A percentile compares a stretch with the other conserved stretches of the same genome.
These are phyloP conservation scores for Corymbia calophylla DNA, from an alignment of 441 rosid genomes.

Conservation along the genomic window DNA sequence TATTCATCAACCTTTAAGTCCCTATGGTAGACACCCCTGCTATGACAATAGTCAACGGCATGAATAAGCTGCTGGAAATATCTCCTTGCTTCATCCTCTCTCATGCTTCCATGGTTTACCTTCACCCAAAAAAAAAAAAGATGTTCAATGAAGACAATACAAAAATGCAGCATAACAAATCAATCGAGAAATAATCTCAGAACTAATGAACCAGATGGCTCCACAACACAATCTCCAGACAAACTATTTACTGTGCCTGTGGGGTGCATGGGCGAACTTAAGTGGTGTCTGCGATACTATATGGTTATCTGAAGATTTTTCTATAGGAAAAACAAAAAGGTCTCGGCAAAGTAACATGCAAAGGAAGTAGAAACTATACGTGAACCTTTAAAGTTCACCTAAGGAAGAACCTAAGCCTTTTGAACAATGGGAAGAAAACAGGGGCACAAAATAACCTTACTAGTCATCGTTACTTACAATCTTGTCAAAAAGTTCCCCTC, in stretches of 20 bases:
- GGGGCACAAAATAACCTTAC: background rate
- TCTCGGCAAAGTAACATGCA: background rate
- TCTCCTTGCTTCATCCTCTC: constrained; percentile 2
- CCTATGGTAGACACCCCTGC: constrained; percentile 9
- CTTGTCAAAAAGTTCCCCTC: constrained; percentile 96
- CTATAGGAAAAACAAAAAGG: background rate
- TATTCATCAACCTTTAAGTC: constrained; percentile 4
- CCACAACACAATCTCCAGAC: background rate
- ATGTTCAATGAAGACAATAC: background rate
- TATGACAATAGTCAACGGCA: constrained; percentile 9
- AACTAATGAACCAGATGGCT: background rate
- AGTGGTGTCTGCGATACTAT: background rate
- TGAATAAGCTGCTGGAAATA: constrained; percentile 9
- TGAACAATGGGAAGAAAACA: background rate
- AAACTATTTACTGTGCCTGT: background rate
- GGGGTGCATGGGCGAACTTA: background rate
- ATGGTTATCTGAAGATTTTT: background rate
- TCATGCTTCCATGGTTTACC: constrained; percentile 57
- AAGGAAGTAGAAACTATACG: background rate
- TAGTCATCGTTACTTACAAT: constrained; percentile 46
- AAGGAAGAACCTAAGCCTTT: background rate
- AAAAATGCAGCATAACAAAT: background rate
- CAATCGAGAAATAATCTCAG: background rate
- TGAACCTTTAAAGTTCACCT: background rate
- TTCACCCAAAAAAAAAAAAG: constrained; percentile 7